These are phyloP conservation scores for Xylaria flabelliformis DNA, from an alignment of 495 filamentous ascomycete genomes.

Conservation along the genomic window DNA sequence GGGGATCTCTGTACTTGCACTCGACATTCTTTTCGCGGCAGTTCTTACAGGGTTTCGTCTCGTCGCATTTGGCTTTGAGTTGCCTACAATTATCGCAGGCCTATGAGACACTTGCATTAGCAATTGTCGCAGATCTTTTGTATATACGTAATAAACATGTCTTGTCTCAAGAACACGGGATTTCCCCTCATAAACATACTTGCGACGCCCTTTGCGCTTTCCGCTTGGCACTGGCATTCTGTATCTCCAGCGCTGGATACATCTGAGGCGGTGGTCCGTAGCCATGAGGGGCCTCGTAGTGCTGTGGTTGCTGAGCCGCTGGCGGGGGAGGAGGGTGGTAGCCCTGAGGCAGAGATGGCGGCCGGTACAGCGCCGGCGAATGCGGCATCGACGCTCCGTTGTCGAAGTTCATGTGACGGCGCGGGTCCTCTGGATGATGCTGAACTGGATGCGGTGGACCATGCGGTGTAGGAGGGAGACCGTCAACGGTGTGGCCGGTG, in stretches of 20 bases:
- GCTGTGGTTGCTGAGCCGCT: slow-evolving; percentile 47
- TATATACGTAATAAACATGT: not conserved
- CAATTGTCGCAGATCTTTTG: not conserved
- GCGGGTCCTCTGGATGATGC: slow-evolving; percentile 46
- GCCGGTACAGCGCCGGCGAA: slow-evolving; percentile 50
- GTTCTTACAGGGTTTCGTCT: slow-evolving; percentile 65
- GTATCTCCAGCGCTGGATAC: slow-evolving; percentile 53
- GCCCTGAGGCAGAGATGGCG: slow-evolving; percentile 42
- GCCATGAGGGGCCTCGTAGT: slow-evolving; percentile 49
- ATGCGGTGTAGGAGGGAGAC: slow-evolving; percentile 46
- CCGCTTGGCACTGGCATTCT: slow-evolving; percentile 50
- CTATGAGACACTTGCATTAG: slow-evolving; percentile 47
- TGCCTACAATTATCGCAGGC: slow-evolving; percentile 72
- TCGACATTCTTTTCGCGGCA: slow-evolving; percentile 63
- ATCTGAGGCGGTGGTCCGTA: slow-evolving; percentile 45
- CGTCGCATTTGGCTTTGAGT: slow-evolving; percentile 76
- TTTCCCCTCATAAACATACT: slow-evolving; percentile 38
- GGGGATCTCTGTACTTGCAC: slow-evolving; percentile 70
- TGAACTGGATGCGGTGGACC: slow-evolving; percentile 40
- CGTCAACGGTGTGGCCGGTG: slow-evolving; percentile 49
- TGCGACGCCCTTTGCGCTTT: slow-evolving; percentile 60
- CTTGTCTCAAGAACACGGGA: not conserved
- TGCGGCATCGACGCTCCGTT: slow-evolving; percentile 46
- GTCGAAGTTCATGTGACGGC: slow-evolving; percentile 56
- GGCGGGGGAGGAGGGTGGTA: slow-evolving; percentile 54